Percentiles rank a stretch among this genome's conserved stretches.
phyloP scores from a whole-genome alignment of 1,139 yeast species.

The Kurtzmaniella quercitrusa region DNA sequence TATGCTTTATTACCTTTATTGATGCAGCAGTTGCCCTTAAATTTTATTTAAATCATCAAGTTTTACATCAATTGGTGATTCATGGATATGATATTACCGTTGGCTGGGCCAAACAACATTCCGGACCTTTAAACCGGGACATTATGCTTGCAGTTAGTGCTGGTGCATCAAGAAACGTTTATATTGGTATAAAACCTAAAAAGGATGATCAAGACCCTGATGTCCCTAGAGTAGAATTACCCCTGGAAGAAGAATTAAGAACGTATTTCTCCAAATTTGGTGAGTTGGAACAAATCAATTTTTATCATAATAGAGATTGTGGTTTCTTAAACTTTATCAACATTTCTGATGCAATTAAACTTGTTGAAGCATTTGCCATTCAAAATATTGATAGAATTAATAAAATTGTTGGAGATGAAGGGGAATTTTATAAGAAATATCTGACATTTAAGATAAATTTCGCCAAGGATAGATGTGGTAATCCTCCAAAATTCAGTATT shows the following conservation, averaged over 20 bases:
- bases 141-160: constrained; percentile 43
- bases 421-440: constrained; percentile 37
- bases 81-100: constrained; percentile 44
- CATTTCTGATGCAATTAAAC: constrained; percentile 34
- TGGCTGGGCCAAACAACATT: constrained; percentile 45
- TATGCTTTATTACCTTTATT: constrained; percentile 44
- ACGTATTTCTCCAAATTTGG: constrained; percentile 38
- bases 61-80: constrained; percentile 41
- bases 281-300: constrained; percentile 43
- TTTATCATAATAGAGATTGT: constrained; percentile 42
- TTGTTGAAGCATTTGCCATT: constrained; percentile 31
- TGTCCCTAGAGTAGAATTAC: constrained; percentile 16
- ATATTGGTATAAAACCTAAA: constrained; percentile 36
- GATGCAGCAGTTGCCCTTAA: constrained; percentile 41
- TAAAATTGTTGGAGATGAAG: constrained; percentile 16
- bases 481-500: constrained; percentile 42
- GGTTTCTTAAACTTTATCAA: constrained; percentile 43
- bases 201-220: constrained; percentile 12
- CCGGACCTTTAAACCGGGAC: constrained; percentile 37
- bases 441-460: constrained; percentile 38
- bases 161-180: constrained; percentile 48
- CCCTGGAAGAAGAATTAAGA: constrained; percentile 40
- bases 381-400: constrained; percentile 17
- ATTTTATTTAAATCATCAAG: constrained; percentile 42
- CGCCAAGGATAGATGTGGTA: constrained; percentile 48